Evolutionary conservation across 2,329 filamentous ascomycete genomes (phyloP), one percentile per base, ranked within the genome.

Genomic region (Dactylellina parvicollis): DNA sequence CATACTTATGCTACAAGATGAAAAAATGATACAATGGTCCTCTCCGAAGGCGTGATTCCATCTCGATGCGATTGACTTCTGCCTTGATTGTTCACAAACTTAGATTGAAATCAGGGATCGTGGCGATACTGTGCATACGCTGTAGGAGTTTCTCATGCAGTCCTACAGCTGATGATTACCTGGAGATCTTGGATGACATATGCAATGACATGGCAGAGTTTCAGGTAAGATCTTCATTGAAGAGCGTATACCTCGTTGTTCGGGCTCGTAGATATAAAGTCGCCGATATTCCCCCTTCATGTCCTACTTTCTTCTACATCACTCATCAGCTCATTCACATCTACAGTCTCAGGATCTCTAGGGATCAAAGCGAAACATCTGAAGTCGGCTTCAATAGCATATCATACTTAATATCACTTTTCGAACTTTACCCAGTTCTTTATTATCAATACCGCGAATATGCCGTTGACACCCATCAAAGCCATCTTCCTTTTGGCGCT

Each of bases 381-480:
- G 2, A 52, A 46, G 36, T 16, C 12, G 2, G 8, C 24, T 28
- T 22, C 8, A 7, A 26, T 30, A 30, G 44, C 44, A 12, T 30
- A 18, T 18, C 7, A 16, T 44, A 4, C 8, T 10, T 7, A 8
- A 28, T 50, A 50, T 38, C 12, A 18, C 8, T 24, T 38, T n/a
- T 1, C 14, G 18, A 20, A 3, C 16, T 32, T 40, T n/a, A 14
- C 1, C 36, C 32, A 22, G 30, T 14, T 42, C 20, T 26, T 34
- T 12, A 26, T 4, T 32, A 14, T 18, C 42, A 18, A 38, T 55
- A 18, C 22, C 24, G 20, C 30, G 30, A 40, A 46, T 34, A 64
- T 69, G 55, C 50, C 66, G 4, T 67, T 75, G 46, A 60, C 52
- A 55, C 60, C 47, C 3, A 36, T 61, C n/a, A 65, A 72, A 40